Conservation (phyloP, 2,329 filamentous ascomycete genomes). For the Aspergillus glaucus region DNA sequence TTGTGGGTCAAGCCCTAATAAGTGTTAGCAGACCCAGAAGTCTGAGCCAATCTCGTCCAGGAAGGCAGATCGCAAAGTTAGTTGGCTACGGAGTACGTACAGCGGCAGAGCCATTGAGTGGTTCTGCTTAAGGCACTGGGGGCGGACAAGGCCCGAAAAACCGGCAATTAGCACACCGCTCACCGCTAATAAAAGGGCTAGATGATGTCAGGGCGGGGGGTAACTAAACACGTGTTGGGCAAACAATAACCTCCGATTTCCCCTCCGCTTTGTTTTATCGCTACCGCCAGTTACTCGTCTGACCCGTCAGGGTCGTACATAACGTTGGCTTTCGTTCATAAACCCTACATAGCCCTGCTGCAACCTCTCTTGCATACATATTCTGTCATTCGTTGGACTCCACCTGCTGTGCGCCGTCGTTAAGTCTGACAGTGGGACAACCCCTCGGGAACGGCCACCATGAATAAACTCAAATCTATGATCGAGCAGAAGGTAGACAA, state of each 20-base stretch:
- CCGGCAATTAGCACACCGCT: neutral
- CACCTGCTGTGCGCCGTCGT: neutral
- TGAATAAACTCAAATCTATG: conserved; percentile 23
- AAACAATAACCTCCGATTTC: neutral
- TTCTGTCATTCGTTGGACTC: neutral
- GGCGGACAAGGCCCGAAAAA: too few species aligned
- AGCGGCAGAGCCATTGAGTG: too few species aligned
- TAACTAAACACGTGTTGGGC: neutral
- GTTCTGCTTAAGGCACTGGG: too few species aligned
- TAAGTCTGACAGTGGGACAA: neutral
- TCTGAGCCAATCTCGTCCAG: neutral
- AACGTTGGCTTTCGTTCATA: neutral
- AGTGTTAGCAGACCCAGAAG: neutral
- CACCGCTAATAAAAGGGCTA: neutral
- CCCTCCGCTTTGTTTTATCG: neutral
- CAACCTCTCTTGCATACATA: neutral
- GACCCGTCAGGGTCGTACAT: neutral
- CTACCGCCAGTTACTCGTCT: neutral
- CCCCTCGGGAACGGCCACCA: conserved; percentile 6
- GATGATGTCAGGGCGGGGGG: neutral
- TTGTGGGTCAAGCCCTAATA: neutral
- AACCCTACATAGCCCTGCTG: too few species aligned
- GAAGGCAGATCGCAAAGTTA: neutral
- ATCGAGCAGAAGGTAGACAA: conserved; percentile 13
- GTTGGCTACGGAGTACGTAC: too few species aligned